Base-by-base conservation (phyloP, 495 filamentous ascomycete species). In the Aspergillus nidulans region DNA sequence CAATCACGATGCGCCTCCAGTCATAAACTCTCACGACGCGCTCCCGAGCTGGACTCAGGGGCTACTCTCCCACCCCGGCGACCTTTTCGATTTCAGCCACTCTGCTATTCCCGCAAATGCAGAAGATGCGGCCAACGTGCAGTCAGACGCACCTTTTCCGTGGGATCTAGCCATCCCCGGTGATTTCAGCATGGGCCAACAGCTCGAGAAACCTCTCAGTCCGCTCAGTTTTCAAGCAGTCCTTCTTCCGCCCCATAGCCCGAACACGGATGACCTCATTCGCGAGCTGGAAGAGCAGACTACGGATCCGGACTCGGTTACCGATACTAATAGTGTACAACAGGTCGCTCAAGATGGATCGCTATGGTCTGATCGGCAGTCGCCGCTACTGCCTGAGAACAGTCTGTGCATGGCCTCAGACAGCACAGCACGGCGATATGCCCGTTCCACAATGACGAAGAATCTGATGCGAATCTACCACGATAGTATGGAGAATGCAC, bases 401-500 rank as follows among this genome's bases (percentile, higher is more conserved):
- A 6, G 2, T 7, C 30, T 49, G 1, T 36, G 28, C 45, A 18
- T 36, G 16, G 28, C 45, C 0, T 49, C 45, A 3, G 28, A 49
- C 16, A 34, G 36, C 2, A 49, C 45, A 21, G 18, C 45, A 1
- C 32, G 21, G 2, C 6, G 36, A 9, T 21, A 34, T 36, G 45
- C 16, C 4, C 45, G 45, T 1, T 36, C 19, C 3, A 49, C 45
- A 12, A 49, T 49, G 28, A 49, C 45, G 3, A 4, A 16, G 0
- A 49, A 49, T 19, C 10, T 49, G 9, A 34, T 49, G 7, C 45
- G 45, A 1, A 49, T 49, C 7, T 49, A 49, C 18, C 45, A 49
- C 45, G 45, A 49, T 20, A 49, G 45, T 18, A 49, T 49, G 45
- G 45, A 49, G 28, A 49, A 49, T 21, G 45, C 45, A 7, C 18